Evolutionary conservation across 225 moss, liverwort and hornwort species (phyloP).

Genomic region (Marchantia paleacea): DNA sequence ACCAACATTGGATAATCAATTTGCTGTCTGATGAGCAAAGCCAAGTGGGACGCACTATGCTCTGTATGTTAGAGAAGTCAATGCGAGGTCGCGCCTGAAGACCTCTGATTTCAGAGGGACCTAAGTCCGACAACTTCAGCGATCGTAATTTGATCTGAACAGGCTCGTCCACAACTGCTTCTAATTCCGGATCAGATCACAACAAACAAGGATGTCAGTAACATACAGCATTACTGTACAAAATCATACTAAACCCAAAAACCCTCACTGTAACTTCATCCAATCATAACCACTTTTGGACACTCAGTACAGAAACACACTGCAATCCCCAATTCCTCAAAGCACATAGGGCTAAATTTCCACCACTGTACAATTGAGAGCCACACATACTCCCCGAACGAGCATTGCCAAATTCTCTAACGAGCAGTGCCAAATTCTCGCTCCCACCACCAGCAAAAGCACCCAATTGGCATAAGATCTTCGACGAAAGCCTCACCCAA

Average conservation of each 20-base stretch:
- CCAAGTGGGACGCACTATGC: constrained; percentile 42
- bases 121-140: constrained; percentile 60
- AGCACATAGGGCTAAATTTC: neutral
- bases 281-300: neutral
- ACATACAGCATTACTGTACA: neutral
- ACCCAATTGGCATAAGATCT: neutral
- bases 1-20: neutral
- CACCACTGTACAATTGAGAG: neutral
- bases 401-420: neutral
- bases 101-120: constrained; percentile 59
- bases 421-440: neutral
- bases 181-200: neutral
- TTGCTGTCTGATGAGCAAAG: too few relatives aligned
- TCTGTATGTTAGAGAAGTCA: constrained; percentile 80
- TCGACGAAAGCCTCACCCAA: neutral
- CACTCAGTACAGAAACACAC: neutral
- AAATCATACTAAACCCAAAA: neutral
- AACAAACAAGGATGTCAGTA: neutral
- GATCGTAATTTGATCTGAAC: constrained; percentile 53
- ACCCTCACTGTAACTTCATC: too few relatives aligned
- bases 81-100: constrained; percentile 96
- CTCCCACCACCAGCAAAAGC: neutral
- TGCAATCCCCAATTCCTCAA: neutral
- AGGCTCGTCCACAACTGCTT: constrained; percentile 38
- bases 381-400: neutral